These are phyloP conservation scores for Ogataea populi-albae DNA, from an alignment of 805 yeast species.

Conservation along the genomic window DNA sequence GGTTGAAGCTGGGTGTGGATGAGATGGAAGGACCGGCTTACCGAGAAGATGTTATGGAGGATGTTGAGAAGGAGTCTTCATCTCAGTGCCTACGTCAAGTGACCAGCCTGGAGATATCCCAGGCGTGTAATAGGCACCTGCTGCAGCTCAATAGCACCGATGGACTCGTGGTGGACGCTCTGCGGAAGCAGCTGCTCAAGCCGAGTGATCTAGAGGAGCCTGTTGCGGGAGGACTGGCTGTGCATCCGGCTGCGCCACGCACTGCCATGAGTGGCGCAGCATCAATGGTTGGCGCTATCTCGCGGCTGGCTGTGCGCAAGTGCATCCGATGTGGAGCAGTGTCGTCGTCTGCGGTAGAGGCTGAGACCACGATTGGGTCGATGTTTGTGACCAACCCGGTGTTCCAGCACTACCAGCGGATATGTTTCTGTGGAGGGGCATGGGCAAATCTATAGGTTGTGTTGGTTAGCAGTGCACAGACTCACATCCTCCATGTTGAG, in stretches of 20 bases:
- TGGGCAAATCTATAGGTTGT: slow-evolving; percentile 60
- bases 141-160: slow-evolving; percentile 21
- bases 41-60: slow-evolving; percentile 8
- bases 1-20: slow-evolving; percentile 47
- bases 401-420: slow-evolving; percentile 47
- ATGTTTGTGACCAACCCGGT: slow-evolving; percentile 30
- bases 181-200: slow-evolving; percentile 31
- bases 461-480: no score
- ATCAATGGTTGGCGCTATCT: slow-evolving; percentile 2
- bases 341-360: slow-evolving; percentile 34
- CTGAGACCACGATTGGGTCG: slow-evolving; percentile 25
- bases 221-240: background rate
- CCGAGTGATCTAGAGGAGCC: slow-evolving; percentile 25
- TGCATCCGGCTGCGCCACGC: slow-evolving; percentile 1
- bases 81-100: slow-evolving; percentile 6
- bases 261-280: slow-evolving; percentile 1
- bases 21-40: slow-evolving; percentile 14
- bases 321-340: slow-evolving; percentile 36
- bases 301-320: slow-evolving; percentile 26
- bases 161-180: slow-evolving; percentile 32
- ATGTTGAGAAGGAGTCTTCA: background rate
- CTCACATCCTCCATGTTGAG: background rate
- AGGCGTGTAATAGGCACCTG: slow-evolving; percentile 16
- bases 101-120: slow-evolving; percentile 25
- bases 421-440: slow-evolving; percentile 75